Evolutionary conservation across 1,284 basidiomycete genomes (phyloP).

Genomic region (Apiotrichum akiyoshidainum): DNA sequence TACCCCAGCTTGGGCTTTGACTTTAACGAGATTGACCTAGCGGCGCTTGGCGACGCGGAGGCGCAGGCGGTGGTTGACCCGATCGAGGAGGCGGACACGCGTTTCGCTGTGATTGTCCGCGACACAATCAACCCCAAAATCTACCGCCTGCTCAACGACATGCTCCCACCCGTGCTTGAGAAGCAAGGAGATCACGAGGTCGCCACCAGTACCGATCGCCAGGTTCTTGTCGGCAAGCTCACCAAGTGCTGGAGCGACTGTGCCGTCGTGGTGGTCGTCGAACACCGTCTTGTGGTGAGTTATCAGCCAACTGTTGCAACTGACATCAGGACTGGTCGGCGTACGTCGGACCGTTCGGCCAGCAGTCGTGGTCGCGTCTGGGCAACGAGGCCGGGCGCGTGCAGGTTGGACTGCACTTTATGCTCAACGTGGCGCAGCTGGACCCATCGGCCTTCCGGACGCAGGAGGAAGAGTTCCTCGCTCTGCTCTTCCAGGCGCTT

Average conservation of each 20-base stretch:
- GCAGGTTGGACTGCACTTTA: slow-evolving; percentile 67
- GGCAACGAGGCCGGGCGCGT: slow-evolving; percentile 55
- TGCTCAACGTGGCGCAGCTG: slow-evolving; percentile 62
- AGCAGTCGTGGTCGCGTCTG: slow-evolving; percentile 62
- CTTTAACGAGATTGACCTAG: slow-evolving; percentile 39
- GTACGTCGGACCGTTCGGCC: slow-evolving; percentile 59
- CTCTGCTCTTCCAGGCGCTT: slow-evolving; percentile 60
- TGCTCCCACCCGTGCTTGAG: slow-evolving; percentile 46
- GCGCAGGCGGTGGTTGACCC: slow-evolving; percentile 35
- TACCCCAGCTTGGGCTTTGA: slow-evolving; percentile 47
- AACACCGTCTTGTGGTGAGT: slow-evolving; percentile 58
- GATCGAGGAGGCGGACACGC: slow-evolving; percentile 36
- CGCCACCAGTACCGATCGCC: slow-evolving; percentile 28
- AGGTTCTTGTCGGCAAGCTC: slow-evolving; percentile 55
- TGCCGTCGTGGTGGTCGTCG: slow-evolving; percentile 61
- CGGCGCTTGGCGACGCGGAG: slow-evolving; percentile 33
- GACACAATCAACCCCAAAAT: slow-evolving; percentile 60
- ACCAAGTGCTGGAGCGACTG: slow-evolving; percentile 77
- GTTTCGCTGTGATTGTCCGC: slow-evolving; percentile 57
- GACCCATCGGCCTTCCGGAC: slow-evolving; percentile 62
- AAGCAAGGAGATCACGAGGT: slow-evolving; percentile 21
- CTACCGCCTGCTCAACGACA: slow-evolving; percentile 62
- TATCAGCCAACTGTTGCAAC: background rate
- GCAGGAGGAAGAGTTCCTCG: slow-evolving; percentile 58
- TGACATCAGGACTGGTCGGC: slow-evolving; percentile 61